Evolutionary conservation across 2,329 filamentous ascomycete species (phyloP), one percentile per base, ranked within the genome.

Genomic region (Venturia carpophila): DNA sequence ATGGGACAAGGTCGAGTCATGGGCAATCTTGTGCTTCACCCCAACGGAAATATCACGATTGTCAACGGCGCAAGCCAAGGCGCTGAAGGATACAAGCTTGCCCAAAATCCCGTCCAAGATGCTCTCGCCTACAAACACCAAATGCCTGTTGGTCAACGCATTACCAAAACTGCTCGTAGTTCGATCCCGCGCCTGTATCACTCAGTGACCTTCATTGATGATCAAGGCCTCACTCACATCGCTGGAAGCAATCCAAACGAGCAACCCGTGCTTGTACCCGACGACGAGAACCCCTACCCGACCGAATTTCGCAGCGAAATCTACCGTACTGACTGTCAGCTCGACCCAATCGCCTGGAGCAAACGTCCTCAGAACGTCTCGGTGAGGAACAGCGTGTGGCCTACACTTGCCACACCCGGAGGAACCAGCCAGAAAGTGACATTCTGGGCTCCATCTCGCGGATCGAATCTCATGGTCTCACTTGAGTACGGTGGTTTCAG

Each of bases 221-320:
- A 84, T 7, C 84, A 87, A 70, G 84, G 84, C 30, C 86, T 82
- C 0, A 72, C 87, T 9, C 77, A 87, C 71, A 75, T 87, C 64
- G 79, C 83, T 27, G 84, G 84, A 41, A 84, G 82, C 63, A 86
- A 86, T 71, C 84, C 85, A 1, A 80, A 85, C 37, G 79, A 86
- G 69, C 80, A 82, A 77, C 83, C 83, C 19, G 73, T 83, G 42
- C 77, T 84, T 13, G 70, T 74, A 17, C 69, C 81, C 10, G 73
- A 77, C 64, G 72, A 76, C 0, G 69, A 77, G 64, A 73, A 81
- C 66, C 81, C 80, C 11, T 87, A 77, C 71, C 76, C 80, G 21
- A 87, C 83, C 1, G 84, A 87, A 67, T 86, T 85, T 75, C 80
- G 83, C 43, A 82, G 86, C 55, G 84, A 87, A 71, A 82, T 80